Evolutionary conservation across 192 early-diverging fungal species (phyloP).

Genomic region (Entophlyctis luteolus): DNA sequence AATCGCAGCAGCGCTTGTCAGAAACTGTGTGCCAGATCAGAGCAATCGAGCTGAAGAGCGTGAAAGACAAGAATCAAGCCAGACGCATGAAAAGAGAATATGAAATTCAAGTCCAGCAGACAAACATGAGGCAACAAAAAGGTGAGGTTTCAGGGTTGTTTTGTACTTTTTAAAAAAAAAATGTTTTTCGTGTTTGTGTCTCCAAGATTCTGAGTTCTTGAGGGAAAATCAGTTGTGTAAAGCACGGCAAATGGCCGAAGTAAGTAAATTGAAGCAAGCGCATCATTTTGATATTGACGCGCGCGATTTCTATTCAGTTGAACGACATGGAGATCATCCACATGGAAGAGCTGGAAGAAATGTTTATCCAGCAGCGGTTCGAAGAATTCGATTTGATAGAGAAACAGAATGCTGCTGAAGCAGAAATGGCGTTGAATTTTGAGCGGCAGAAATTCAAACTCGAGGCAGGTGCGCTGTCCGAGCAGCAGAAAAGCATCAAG

Average conservation of each 20-base stretch:
- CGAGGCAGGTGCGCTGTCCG: conserved; percentile 3
- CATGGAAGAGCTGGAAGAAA: conserved; percentile 21
- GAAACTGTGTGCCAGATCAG: conserved; percentile 23
- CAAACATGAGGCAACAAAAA: conserved; percentile 26
- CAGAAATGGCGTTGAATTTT: background rate
- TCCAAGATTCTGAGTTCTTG: conserved; percentile 22
- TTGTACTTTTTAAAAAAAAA: background rate
- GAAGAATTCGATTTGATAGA: conserved; percentile 24
- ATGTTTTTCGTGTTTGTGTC: background rate
- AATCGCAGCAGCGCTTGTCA: conserved; percentile 17
- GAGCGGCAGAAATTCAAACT: conserved; percentile 6
- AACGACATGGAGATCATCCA: conserved; percentile 26
- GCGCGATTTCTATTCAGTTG: background rate
- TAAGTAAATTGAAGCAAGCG: background rate
- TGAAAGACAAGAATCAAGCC: conserved; percentile 23
- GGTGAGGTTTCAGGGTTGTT: background rate
- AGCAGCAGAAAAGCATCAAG: conserved; percentile 20
- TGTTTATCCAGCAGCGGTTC: background rate
- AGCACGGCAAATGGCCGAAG: conserved; percentile 22
- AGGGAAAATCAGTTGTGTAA: conserved; percentile 29
- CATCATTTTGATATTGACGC: background rate
- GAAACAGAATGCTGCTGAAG: conserved; percentile 14
- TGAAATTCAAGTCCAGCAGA: conserved; percentile 21
- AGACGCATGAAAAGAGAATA: conserved; percentile 20
- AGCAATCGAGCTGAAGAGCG: conserved; percentile 11